A percentile compares a stretch with the other conserved stretches of the same genome.
phyloP scores from a whole-genome alignment of 257 asterid species.

The Asclepias syriaca region DNA sequence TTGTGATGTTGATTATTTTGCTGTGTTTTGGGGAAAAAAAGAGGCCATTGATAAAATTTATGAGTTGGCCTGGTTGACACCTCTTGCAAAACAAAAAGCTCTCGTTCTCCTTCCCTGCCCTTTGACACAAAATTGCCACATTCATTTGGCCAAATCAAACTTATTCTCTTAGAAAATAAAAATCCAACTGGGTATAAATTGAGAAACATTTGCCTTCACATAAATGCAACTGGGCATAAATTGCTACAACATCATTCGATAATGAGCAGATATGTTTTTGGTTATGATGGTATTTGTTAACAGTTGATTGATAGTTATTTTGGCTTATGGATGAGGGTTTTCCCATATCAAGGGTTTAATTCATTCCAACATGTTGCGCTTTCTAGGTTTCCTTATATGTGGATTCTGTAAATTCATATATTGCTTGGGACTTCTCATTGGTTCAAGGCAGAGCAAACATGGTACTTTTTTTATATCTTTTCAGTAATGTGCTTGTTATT shows the following conservation, averaged over 20 bases:
- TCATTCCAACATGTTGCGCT: conserved; percentile 13
- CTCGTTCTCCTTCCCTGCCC: not conserved
- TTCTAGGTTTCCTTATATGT: conserved; percentile 63
- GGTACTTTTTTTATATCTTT: conserved; percentile 48
- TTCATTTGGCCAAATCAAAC: not conserved
- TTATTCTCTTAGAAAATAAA: too few species aligned
- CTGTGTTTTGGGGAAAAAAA: not conserved
- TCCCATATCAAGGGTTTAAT: not conserved
- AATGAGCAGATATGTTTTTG: not conserved
- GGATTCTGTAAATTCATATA: conserved; percentile 79
- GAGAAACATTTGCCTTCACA: not conserved
- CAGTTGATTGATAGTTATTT: not conserved
- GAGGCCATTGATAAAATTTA: not conserved
- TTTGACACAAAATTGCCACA: not conserved
- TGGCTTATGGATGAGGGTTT: not conserved
- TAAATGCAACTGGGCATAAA: not conserved
- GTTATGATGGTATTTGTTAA: not conserved
- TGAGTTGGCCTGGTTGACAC: not conserved
- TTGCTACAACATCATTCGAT: not conserved
- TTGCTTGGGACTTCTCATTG: conserved; percentile 98
- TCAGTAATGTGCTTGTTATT: conserved; percentile 3
- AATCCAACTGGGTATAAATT: too few species aligned
- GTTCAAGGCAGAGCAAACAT: conserved; percentile 79
- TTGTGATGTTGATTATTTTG: not conserved
- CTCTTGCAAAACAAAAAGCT: not conserved